phyloP scores from a whole-genome alignment of 768 basidiomycete genomes.

The Nidula microcarpa region DNA sequence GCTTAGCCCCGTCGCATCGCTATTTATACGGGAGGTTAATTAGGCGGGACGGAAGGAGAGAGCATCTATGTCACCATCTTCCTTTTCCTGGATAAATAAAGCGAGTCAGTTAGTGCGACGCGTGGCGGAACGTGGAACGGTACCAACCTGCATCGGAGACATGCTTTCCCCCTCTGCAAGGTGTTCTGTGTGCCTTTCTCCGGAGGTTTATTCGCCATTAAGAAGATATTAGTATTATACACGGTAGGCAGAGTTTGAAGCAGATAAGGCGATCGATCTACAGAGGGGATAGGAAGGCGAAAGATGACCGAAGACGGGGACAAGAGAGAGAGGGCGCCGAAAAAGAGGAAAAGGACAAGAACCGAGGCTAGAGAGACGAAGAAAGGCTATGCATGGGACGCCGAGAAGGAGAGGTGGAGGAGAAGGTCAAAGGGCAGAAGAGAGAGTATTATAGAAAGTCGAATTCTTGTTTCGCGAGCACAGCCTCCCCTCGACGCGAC shows the following conservation, averaged over 20 bases:
- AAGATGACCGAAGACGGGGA: conserved; percentile 25
- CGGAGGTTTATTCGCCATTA: conserved; percentile 49
- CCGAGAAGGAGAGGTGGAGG: conserved; percentile 12
- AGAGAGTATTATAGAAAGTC: conserved; percentile 11
- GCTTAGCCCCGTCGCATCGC: conserved; percentile 78
- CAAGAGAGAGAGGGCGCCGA: conserved; percentile 5
- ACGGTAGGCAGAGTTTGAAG: conserved; percentile 12
- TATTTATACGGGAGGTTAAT: conserved; percentile 22
- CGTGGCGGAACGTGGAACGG: not conserved
- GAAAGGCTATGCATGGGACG: conserved; percentile 20
- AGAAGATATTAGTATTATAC: conserved; percentile 29
- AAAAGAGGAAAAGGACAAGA: conserved; percentile 14
- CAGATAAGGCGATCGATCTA: conserved; percentile 4
- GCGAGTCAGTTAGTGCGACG: conserved; percentile 9
- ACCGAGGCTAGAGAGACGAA: conserved; percentile 16
- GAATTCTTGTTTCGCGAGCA: not conserved
- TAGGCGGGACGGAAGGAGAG: conserved; percentile 1
- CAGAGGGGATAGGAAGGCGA: conserved; percentile 20
- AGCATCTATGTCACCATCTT: conserved; percentile 50
- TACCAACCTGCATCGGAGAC: conserved; percentile 66
- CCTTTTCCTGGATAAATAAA: conserved; percentile 45
- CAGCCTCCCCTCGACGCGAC: not conserved
- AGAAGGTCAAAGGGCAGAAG: conserved; percentile 10
- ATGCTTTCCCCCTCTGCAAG: conserved; percentile 68
- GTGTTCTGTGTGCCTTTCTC: conserved; percentile 35